Conservation (phyloP, 1,139 yeast species). For the Yamadazyma dendronema region DNA sequence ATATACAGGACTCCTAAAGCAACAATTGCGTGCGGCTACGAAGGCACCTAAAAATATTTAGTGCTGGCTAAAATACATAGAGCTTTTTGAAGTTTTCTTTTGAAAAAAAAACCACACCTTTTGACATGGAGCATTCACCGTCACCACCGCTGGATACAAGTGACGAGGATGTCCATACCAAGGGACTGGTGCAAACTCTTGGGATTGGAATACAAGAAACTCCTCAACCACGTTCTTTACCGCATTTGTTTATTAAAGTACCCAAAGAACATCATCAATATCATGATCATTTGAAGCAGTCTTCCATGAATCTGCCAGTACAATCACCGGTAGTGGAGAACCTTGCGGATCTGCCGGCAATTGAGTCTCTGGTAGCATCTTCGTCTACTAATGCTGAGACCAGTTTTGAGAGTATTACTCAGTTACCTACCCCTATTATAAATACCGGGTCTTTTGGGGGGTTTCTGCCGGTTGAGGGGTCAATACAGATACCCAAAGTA, state of each 20-base stretch:
- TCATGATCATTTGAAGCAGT: neutral
- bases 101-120: too few relatives aligned
- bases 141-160: neutral
- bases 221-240: neutral
- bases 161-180: too few relatives aligned
- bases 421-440: conserved; percentile 59
- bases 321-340: neutral
- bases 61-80: neutral
- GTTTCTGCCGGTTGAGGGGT: conserved; percentile 10
- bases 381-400: conserved; percentile 5
- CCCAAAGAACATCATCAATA: neutral
- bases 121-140: neutral
- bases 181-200: too few relatives aligned
- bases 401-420: conserved; percentile 49
- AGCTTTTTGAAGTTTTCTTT: too few relatives aligned
- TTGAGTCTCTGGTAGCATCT: neutral
- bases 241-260: conserved; percentile 1
- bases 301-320: neutral
- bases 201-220: neutral
- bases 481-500: conserved; percentile 6
- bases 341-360: neutral
- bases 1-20: too few relatives aligned
- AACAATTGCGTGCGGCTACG: neutral
- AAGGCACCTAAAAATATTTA: neutral
- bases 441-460: conserved; percentile 38